Evolutionary conservation across 306 rosid genomes (phyloP).

Genomic region (Prunus kanzakura): DNA sequence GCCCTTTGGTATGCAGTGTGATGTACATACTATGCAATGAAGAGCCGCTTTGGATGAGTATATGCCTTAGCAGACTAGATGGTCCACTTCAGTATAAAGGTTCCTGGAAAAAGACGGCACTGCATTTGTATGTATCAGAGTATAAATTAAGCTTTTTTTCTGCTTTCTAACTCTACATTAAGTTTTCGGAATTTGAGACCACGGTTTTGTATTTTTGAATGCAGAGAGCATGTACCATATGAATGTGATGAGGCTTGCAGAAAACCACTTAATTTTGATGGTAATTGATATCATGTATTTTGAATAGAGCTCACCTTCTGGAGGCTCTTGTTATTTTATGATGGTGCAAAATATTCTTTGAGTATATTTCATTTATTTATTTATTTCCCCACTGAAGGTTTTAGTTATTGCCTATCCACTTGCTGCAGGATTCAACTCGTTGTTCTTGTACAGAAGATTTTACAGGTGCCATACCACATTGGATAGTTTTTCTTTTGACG

Average conservation of each 20-base stretch:
- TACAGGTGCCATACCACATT: constrained; percentile 76
- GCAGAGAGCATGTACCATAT: constrained; percentile 56
- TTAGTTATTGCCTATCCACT: constrained; percentile 5
- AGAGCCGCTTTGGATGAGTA: constrained; percentile 88
- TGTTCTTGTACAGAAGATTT: constrained; percentile 77
- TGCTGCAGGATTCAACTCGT: constrained; percentile 80
- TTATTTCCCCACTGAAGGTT: not conserved
- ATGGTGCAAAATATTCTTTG: not conserved
- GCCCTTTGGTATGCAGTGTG: constrained; percentile 51
- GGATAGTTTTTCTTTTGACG: constrained; percentile 60
- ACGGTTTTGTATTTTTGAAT: constrained; percentile 17
- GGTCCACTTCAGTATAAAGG: constrained; percentile 73
- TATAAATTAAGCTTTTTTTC: not conserved
- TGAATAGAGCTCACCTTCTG: not conserved
- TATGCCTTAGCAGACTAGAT: constrained; percentile 54
- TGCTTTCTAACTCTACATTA: not conserved
- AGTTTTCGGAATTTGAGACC: not conserved
- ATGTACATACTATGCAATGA: constrained; percentile 87
- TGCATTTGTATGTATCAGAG: constrained; percentile 52
- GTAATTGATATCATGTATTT: constrained; percentile 37
- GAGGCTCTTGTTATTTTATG: not conserved
- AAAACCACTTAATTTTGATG: constrained; percentile 60
- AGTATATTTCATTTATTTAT: not conserved
- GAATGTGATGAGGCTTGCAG: constrained; percentile 31
- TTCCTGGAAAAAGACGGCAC: constrained; percentile 89